Evolutionary conservation across 768 basidiomycete species (phyloP).

Genomic region (Dentipellis fragilis): DNA sequence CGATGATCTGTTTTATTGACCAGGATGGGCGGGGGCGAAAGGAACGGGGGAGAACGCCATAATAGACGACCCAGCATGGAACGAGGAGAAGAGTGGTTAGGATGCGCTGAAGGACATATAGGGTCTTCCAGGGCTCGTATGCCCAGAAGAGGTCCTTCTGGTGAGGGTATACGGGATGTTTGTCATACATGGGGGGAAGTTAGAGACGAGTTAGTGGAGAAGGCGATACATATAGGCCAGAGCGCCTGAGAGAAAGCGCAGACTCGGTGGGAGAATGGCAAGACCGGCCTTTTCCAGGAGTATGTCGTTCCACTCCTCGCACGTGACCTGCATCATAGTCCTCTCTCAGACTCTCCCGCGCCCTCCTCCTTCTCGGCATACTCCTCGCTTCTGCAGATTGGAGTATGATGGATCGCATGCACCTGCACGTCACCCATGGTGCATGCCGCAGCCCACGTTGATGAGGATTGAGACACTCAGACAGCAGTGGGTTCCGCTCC

Average conservation of each 20-base stretch:
- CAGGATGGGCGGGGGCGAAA: conserved; percentile 39
- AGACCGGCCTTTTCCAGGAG: neutral
- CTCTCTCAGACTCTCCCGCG: too few relatives aligned
- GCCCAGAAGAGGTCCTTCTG: conserved; percentile 34
- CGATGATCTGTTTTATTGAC: conserved; percentile 38
- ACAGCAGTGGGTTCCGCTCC: too few relatives aligned
- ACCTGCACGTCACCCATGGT: too few relatives aligned
- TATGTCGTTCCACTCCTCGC: too few relatives aligned
- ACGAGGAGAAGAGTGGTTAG: conserved; percentile 39
- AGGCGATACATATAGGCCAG: neutral
- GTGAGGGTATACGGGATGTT: conserved; percentile 27
- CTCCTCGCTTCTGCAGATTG: too few relatives aligned
- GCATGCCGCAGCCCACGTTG: too few relatives aligned
- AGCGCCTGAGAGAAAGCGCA: neutral
- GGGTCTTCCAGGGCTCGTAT: conserved; percentile 30
- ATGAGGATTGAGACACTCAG: too few relatives aligned
- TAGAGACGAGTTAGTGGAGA: neutral
- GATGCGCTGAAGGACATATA: conserved; percentile 13
- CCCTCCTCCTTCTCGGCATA: too few relatives aligned
- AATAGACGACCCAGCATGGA: conserved; percentile 34
- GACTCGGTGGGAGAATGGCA: neutral
- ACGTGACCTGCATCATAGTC: too few relatives aligned
- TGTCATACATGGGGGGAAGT: conserved; percentile 14
- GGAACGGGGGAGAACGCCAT: conserved; percentile 32
- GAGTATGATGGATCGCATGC: too few relatives aligned